These are phyloP conservation scores for Fusarium buharicum DNA, from an alignment of 2,329 filamentous ascomycete species.

Conservation along the genomic window DNA sequence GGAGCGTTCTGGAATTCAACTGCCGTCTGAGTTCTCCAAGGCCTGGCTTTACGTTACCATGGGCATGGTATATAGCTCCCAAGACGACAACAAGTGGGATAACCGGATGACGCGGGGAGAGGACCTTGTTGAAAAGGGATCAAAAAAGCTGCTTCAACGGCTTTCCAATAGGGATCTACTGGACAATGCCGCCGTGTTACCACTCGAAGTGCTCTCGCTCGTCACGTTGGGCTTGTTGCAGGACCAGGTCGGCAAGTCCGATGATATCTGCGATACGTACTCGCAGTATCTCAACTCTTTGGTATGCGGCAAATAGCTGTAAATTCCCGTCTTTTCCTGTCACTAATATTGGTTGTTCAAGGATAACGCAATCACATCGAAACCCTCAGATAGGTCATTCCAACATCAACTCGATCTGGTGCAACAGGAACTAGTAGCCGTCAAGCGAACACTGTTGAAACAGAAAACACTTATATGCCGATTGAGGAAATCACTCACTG, in stretches of 20 bases:
- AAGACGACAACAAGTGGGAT: constrained; percentile 40
- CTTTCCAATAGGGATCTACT: constrained; percentile 49
- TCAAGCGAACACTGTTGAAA: constrained; percentile 50
- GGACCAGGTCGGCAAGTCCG: constrained; percentile 52
- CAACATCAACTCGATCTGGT: constrained; percentile 55
- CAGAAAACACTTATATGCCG: constrained; percentile 48
- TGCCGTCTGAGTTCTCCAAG: constrained; percentile 52
- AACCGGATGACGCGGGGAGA: constrained; percentile 48
- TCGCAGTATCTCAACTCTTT: constrained; percentile 55
- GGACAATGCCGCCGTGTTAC: constrained; percentile 53
- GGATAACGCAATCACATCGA: constrained; percentile 55
- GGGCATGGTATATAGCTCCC: constrained; percentile 47
- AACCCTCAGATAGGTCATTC: constrained; percentile 54
- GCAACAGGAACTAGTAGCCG: constrained; percentile 54
- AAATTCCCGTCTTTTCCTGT: not conserved
- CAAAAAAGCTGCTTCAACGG: constrained; percentile 51
- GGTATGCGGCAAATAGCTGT: constrained; percentile 43
- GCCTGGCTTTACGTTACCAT: constrained; percentile 58
- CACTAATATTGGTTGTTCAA: constrained; percentile 42
- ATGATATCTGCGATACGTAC: constrained; percentile 56
- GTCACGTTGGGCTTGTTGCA: constrained; percentile 53
- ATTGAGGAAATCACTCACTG: constrained; percentile 40
- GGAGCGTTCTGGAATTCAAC: constrained; percentile 46
- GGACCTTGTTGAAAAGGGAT: constrained; percentile 49
- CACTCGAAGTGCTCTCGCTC: constrained; percentile 56